These are phyloP conservation scores for Phaeophleospora eucalypticola DNA, from an alignment of 2,329 filamentous ascomycete species.

Conservation along the genomic window DNA sequence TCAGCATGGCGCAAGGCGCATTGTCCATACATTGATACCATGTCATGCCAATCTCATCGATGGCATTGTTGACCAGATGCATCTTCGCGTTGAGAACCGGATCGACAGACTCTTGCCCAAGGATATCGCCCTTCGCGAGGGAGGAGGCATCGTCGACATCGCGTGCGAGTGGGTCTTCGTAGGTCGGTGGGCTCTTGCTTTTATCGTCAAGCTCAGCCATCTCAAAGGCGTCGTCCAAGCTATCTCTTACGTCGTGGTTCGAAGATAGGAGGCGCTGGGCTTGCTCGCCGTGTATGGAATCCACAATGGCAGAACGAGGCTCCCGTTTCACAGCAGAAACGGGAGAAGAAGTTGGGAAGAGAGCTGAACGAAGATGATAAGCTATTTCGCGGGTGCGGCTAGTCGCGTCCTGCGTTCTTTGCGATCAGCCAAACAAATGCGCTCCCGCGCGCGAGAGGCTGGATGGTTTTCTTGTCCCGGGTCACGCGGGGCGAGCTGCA, in stretches of 20 bases:
- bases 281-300: background rate
- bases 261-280: background rate
- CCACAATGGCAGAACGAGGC: background rate
- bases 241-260: background rate
- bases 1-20: background rate
- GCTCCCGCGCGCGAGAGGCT: background rate
- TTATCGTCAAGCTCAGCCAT: slow-evolving; percentile 20
- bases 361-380: background rate
- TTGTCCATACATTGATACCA: slow-evolving; percentile 41
- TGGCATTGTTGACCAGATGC: slow-evolving; percentile 64
- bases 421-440: background rate
- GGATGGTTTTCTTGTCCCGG: background rate
- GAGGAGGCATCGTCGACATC: slow-evolving; percentile 21
- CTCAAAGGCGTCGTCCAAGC: slow-evolving; percentile 3
- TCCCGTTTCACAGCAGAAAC: background rate
- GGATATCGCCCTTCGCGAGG: slow-evolving; percentile 47
- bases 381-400: background rate
- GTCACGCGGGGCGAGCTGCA: background rate
- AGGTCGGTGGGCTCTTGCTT: slow-evolving; percentile 14
- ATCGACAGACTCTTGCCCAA: slow-evolving; percentile 56
- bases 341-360: background rate
- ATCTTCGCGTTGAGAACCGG: slow-evolving; percentile 63
- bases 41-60: slow-evolving; percentile 53
- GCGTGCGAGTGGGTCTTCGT: slow-evolving; percentile 8
- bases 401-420: background rate